A percentile compares a stretch with the other conserved stretches of the same genome.
phyloP scores from a whole-genome alignment of 1,284 basidiomycete genomes.

The Cryptococcus jaspeensis region DNA sequence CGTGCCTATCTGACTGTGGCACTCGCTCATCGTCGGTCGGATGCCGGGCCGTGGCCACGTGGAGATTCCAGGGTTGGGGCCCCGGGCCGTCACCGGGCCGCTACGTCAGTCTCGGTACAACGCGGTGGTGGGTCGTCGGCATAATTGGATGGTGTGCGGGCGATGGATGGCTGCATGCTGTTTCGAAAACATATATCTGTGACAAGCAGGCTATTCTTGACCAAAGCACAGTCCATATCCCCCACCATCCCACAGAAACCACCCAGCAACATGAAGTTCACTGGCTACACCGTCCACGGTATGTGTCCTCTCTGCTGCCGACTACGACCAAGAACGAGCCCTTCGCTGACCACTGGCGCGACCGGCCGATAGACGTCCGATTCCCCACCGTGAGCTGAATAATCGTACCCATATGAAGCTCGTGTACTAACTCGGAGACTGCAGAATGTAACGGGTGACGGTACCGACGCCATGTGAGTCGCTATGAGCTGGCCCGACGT shows the following conservation, averaged over 20 bases:
- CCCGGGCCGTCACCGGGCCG: not conserved
- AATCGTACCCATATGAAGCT: too few species aligned
- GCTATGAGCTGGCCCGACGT: not conserved
- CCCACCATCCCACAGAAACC: not conserved
- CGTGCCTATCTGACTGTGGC: too few species aligned
- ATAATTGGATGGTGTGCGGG: too few species aligned
- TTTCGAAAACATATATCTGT: too few species aligned
- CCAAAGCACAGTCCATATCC: too few species aligned
- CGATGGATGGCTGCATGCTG: too few species aligned
- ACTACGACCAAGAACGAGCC: not conserved
- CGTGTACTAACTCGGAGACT: not conserved
- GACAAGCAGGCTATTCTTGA: too few species aligned
- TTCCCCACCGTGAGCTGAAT: conserved; percentile 66
- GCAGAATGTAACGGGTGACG: conserved; percentile 69
- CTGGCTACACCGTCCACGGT: conserved; percentile 50
- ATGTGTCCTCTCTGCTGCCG: conserved; percentile 9
- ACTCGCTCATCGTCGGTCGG: too few species aligned
- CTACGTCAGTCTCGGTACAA: too few species aligned
- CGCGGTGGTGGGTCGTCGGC: too few species aligned
- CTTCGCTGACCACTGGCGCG: conserved; percentile 4
- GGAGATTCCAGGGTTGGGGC: not conserved
- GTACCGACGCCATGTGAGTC: conserved; percentile 77
- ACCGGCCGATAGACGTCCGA: conserved; percentile 62
- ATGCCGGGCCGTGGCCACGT: not conserved
- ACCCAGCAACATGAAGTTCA: conserved; percentile 39